Evolutionary conservation across 2,329 filamentous ascomycete genomes (phyloP), one percentile per base, ranked within the genome.

Genomic region (Daldinia sp.): DNA sequence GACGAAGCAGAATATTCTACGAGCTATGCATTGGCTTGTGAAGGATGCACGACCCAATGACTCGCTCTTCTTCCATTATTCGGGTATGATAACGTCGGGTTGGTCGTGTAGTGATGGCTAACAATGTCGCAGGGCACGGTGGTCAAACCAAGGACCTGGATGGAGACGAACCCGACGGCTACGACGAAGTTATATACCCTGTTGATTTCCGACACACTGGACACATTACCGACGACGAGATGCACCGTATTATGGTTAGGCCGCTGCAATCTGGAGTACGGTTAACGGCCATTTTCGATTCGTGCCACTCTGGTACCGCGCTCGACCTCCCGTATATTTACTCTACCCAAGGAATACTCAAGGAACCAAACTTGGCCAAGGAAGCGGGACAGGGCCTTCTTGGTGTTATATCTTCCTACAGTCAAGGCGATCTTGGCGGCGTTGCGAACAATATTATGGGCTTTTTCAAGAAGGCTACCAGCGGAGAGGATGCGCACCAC

Each of bases 1-100:
- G 7, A 97, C 94, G 4, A 98, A 98, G 81, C 92, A 93, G 73
- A 98, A 98, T 78, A 97, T 98, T 63, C 81, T 98, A 41, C 89
- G 95, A 60, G 95, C 95, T 33, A 98, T 98, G 95, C 94, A 98
- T 79, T 98, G 95, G 95, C 84, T 98, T 20, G 93, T 98, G 65
- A 97, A 97, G 82, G 94, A 97, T 77, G 94, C 95, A 4, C 88
- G 88, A 65, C 92, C 94, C 0, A 97, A 98, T 78, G 95, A 98
- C 79, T 97, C 95, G 4, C 86, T 98, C 6, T 98, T 98, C 82
- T 98, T 98, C 84, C 95, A 98, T 82, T 98, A 97, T 80, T 97
- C 94, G 42, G 94, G 92, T 94, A 81, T 15, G 67, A 33, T 35
- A n/a, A 28, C 26, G 13, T 10, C 28, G 15, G 33, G 33, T 28